A percentile compares a stretch with the other conserved stretches of the same genome.
phyloP scores from a whole-genome alignment of 148 eudicot species.

The Spergularia bocconei region DNA sequence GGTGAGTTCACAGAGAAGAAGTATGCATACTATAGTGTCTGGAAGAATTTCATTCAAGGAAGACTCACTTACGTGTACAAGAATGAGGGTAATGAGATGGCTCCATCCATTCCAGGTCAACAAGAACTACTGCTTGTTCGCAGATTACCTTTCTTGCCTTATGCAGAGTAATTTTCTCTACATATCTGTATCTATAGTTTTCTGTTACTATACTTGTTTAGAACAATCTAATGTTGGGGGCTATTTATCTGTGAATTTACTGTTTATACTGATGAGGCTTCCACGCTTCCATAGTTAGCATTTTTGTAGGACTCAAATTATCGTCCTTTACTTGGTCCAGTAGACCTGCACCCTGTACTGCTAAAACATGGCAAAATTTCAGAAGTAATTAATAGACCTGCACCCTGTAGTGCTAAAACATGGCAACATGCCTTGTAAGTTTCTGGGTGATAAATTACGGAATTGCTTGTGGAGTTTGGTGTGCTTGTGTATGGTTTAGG shows the following conservation, averaged over 20 bases:
- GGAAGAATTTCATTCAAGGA: conserved; percentile 16
- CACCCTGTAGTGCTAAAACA: background rate
- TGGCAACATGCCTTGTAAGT: background rate
- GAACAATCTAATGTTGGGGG: background rate
- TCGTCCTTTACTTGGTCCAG: background rate
- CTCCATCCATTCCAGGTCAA: conserved; percentile 31
- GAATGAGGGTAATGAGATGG: conserved; percentile 34
- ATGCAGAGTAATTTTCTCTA: conserved; percentile 20
- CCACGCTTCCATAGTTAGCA: conserved; percentile 3
- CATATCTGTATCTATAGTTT: background rate
- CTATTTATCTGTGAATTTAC: background rate
- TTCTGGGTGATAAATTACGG: background rate
- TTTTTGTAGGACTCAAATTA: background rate
- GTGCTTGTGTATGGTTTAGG: background rate
- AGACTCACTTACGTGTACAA: conserved; percentile 30
- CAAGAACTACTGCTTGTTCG: conserved; percentile 29
- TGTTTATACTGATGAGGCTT: background rate
- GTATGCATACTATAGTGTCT: background rate
- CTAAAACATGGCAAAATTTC: background rate
- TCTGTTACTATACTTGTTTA: background rate
- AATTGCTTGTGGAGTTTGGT: background rate
- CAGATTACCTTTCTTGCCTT: conserved; percentile 12
- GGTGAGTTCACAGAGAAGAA: conserved; percentile 7
- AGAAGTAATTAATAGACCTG: background rate
- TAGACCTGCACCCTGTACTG: background rate